These are phyloP conservation scores for Sparassis latifolia DNA, from an alignment of 1,284 basidiomycete genomes.

Conservation along the genomic window DNA sequence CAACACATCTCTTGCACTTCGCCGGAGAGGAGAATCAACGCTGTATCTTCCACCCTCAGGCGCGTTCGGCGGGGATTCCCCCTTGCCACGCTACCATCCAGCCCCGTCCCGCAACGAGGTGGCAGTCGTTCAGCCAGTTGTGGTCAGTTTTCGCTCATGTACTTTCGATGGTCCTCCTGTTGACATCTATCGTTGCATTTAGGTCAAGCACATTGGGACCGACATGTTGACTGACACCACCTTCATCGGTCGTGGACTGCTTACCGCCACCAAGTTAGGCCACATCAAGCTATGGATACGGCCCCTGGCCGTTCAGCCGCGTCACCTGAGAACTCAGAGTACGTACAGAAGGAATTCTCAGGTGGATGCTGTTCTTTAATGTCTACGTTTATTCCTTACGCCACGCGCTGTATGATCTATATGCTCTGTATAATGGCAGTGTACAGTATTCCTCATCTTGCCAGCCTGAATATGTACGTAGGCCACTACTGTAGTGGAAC, in stretches of 20 bases:
- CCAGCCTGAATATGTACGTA: no score
- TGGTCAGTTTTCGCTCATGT: conserved; percentile 43
- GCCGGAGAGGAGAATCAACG: conserved; percentile 45
- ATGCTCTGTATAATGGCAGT: no score
- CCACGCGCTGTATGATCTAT: no score
- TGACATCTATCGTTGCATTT: conserved; percentile 20
- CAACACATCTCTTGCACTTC: conserved; percentile 59
- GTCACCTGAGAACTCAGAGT: conserved; percentile 15
- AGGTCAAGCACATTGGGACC: conserved; percentile 76
- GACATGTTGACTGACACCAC: conserved; percentile 66
- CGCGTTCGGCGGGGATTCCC: conserved; percentile 23
- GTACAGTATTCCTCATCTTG: no score
- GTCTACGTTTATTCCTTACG: no score
- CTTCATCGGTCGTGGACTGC: conserved; percentile 70
- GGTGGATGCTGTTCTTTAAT: not conserved
- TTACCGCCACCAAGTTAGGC: conserved; percentile 70
- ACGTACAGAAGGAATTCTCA: conserved; percentile 3
- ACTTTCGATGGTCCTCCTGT: conserved; percentile 1
- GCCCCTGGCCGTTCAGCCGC: conserved; percentile 46
- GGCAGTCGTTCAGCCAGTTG: conserved; percentile 84
- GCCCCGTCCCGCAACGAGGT: conserved; percentile 87
- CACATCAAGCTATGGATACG: conserved; percentile 80
- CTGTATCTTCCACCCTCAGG: conserved; percentile 44
- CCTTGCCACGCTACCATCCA: conserved; percentile 66
- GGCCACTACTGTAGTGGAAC: no score